phyloP scores from a whole-genome alignment of 1,284 basidiomycete genomes.

The Phaffia rhodozyma region DNA sequence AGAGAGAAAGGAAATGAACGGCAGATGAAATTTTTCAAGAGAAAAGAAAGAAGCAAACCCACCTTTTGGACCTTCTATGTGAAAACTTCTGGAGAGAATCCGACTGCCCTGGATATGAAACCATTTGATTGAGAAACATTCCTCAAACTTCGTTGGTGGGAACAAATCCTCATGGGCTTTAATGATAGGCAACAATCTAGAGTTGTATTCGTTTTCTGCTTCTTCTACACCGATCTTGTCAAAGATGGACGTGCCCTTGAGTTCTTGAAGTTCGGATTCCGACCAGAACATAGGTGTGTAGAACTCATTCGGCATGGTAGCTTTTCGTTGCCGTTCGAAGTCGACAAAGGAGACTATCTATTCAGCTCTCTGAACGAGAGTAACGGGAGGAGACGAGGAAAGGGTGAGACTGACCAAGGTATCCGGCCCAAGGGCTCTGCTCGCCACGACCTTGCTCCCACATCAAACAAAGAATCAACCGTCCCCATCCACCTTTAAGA shows the following conservation, averaged over 20 bases:
- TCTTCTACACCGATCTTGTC: conserved; percentile 77
- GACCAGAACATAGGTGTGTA: conserved; percentile 94
- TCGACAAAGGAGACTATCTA: conserved; percentile 18
- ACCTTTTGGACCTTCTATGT: conserved; percentile 43
- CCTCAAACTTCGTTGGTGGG: conserved; percentile 38
- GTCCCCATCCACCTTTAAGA: conserved; percentile 66
- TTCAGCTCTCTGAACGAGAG: conserved; percentile 1
- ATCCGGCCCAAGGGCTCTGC: conserved; percentile 53
- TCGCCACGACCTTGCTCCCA: conserved; percentile 61
- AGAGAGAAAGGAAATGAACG: background rate
- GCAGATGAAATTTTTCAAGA: background rate
- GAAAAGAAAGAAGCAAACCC: background rate
- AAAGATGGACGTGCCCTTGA: conserved; percentile 73
- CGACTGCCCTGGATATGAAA: conserved; percentile 88
- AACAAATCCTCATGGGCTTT: conserved; percentile 64
- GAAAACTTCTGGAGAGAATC: conserved; percentile 85
- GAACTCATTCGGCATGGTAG: conserved; percentile 56
- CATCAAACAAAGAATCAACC: conserved; percentile 87
- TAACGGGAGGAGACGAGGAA: conserved; percentile 3
- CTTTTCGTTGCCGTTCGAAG: conserved; percentile 16
- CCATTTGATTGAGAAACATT: conserved; percentile 55
- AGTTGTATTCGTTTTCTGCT: conserved; percentile 61
- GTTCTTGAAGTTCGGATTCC: conserved; percentile 56
- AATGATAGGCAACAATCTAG: conserved; percentile 47
- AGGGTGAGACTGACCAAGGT: conserved; percentile 46